Percentiles rank a stretch among this genome's conserved stretches.
These are phyloP conservation scores for Jackrogersella multiformis DNA, from an alignment of 495 filamentous ascomycete genomes.

Conservation along the genomic window DNA sequence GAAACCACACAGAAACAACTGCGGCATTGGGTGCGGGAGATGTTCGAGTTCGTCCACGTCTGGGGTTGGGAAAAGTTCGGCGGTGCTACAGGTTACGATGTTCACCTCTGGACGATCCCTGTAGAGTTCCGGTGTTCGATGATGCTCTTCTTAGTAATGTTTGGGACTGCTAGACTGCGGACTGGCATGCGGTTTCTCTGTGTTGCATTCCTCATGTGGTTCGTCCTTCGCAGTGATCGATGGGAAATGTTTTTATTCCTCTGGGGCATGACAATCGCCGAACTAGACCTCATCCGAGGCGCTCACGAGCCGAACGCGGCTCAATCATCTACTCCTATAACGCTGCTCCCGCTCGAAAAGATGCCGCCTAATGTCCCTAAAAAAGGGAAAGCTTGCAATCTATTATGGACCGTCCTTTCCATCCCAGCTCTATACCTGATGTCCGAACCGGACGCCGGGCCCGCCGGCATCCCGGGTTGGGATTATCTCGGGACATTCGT, in stretches of 20 bases:
- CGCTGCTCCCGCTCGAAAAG: slow-evolving; percentile 36
- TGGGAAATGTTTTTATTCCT: slow-evolving; percentile 59
- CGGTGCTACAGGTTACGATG: slow-evolving; percentile 65
- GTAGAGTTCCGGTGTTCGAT: slow-evolving; percentile 74
- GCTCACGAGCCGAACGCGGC: slow-evolving; percentile 37
- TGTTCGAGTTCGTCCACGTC: slow-evolving; percentile 52
- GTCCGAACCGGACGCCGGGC: slow-evolving; percentile 53
- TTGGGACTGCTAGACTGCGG: slow-evolving; percentile 54
- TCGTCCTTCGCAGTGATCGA: slow-evolving; percentile 44
- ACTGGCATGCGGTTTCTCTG: slow-evolving; percentile 39
- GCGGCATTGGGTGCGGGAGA: slow-evolving; percentile 46
- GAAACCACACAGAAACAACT: slow-evolving; percentile 42
- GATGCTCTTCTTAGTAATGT: slow-evolving; percentile 67
- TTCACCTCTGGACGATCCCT: slow-evolving; percentile 78
- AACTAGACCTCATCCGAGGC: slow-evolving; percentile 49
- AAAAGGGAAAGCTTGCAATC: slow-evolving; percentile 22
- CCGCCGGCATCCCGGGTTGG: slow-evolving; percentile 52
- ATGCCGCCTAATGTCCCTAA: slow-evolving; percentile 3
- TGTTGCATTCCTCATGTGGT: slow-evolving; percentile 44
- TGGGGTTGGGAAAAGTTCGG: slow-evolving; percentile 53
- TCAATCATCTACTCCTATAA: slow-evolving; percentile 20
- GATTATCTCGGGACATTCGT: slow-evolving; percentile 49
- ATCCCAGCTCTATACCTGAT: slow-evolving; percentile 53
- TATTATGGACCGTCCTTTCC: slow-evolving; percentile 40
- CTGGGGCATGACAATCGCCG: slow-evolving; percentile 53